Evolutionary conservation across 345 rosid species (phyloP).

Genomic region (Laguncularia racemosa): DNA sequence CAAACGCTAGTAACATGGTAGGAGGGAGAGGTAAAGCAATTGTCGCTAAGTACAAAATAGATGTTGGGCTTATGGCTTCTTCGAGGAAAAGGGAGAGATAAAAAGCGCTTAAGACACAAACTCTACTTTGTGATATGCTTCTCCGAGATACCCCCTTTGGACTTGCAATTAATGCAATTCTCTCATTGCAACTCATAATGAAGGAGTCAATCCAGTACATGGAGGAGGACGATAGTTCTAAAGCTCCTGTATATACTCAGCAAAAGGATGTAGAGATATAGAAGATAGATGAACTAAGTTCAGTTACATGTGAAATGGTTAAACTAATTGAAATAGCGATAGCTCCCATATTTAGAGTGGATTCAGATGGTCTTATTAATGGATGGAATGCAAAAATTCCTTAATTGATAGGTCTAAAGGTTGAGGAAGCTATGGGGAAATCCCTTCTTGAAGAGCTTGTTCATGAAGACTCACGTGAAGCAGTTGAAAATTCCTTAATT

Average conservation of each 20-base stretch:
- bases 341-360: conserved; percentile 81
- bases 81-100: conserved; percentile 78
- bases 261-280: conserved; percentile 24
- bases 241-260: conserved; percentile 17
- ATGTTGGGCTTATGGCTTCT: conserved; percentile 73
- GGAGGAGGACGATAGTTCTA: conserved; percentile 32
- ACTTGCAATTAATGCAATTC: conserved; percentile 70
- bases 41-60: conserved; percentile 56
- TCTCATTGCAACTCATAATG: conserved; percentile 69
- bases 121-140: conserved; percentile 75
- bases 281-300: conserved; percentile 47
- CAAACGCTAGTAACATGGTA: conserved; percentile 6
- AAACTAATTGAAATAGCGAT: conserved; percentile 80
- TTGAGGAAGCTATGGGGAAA: conserved; percentile 64
- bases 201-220: conserved; percentile 48
- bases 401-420: conserved; percentile 59
- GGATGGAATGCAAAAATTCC: conserved; percentile 80
- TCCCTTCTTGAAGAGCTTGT: conserved; percentile 58
- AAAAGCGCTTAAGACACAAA: conserved; percentile 58
- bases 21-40: conserved; percentile 29
- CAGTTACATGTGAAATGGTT: conserved; percentile 81
- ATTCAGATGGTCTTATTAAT: conserved; percentile 59
- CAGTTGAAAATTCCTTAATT: conserved; percentile 40
- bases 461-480: conserved; percentile 45
- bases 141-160: conserved; percentile 67